Evolutionary conservation across 2,329 filamentous ascomycete genomes (phyloP).

Genomic region (Lachnellula suecica): DNA sequence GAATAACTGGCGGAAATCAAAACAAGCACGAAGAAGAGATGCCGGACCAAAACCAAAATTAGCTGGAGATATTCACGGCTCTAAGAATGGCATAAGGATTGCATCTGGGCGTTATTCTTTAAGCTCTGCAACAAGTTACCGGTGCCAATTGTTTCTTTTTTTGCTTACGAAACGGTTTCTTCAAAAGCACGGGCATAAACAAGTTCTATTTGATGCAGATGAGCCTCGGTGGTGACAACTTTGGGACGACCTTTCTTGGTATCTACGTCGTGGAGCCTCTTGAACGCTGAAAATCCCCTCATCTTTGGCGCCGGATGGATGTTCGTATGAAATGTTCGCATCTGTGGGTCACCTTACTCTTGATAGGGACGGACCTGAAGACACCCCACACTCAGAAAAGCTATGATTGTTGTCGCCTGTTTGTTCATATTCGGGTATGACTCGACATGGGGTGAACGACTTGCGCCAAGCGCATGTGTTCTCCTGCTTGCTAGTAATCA

Average conservation of each 20-base stretch:
- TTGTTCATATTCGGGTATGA: slow-evolving; percentile 74
- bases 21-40: slow-evolving; percentile 72
- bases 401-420: slow-evolving; percentile 69
- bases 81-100: slow-evolving; percentile 64
- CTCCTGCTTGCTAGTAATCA: no score
- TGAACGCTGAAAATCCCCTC: slow-evolving; percentile 64
- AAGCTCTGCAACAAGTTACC: slow-evolving; percentile 67
- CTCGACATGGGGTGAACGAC: slow-evolving; percentile 69
- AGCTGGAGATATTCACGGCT: slow-evolving; percentile 59
- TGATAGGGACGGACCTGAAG: slow-evolving; percentile 46
- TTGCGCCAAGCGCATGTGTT: slow-evolving; percentile 51
- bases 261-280: slow-evolving; percentile 67
- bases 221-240: slow-evolving; percentile 65
- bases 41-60: slow-evolving; percentile 49
- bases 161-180: slow-evolving; percentile 62
- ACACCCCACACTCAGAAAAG: slow-evolving; percentile 51
- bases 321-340: slow-evolving; percentile 45
- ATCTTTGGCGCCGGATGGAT: slow-evolving; percentile 67
- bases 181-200: slow-evolving; percentile 54
- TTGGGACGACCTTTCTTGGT: slow-evolving; percentile 40
- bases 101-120: slow-evolving; percentile 59
- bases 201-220: slow-evolving; percentile 66
- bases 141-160: slow-evolving; percentile 59
- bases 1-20: slow-evolving; percentile 41
- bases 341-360: slow-evolving; percentile 15